Evolutionary conservation across 306 rosid species (phyloP), one percentile per base, ranked within the genome.

Genomic region (Abrus precatorius): DNA sequence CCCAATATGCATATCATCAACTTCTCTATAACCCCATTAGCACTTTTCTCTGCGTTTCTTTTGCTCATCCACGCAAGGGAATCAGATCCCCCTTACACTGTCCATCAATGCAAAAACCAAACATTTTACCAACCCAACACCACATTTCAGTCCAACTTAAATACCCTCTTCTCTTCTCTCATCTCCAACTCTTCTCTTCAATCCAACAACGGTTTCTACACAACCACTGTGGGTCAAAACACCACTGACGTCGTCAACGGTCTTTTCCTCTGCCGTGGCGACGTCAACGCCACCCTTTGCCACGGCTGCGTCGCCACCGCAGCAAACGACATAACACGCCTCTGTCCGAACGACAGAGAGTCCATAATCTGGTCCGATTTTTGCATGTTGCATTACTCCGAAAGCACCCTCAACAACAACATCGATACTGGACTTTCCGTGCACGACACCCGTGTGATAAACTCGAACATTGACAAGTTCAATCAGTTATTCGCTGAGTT

Each of bases 191-290:
- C 78, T 62, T 72, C 88, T 34, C 28, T 41, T 43, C 14, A 28
- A 0, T 20, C 55, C 55, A 32, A 32, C 67, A 47, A 49, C 32
- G 82, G 69, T 62, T 80, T 72, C 85, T 60, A 28, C 86, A 27
- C 45, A 14, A 47, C 74, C 64, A 27, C 77, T 36, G 33, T 67
- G 8, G 56, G 53, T 10, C 32, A 6, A 14, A 6, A 5, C 20
- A 40, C 87, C 9, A 52, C 66, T 3, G 38, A 61, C 7, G 74
- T 74, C 9, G 80, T 87, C 56, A 85, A 70, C 57, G 88, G 89
- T 38, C 62, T 71, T 36, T 85, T 85, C 32, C 89, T 89, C 76
- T 91, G 93, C 72, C 88, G 90, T 20, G 96, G 93, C n/a, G 93
- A 91, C 55, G 2, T 72, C 61, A 12, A 47, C 45, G 2, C 66